These are phyloP conservation scores for Nemania sp. DNA, from an alignment of 2,329 filamentous ascomycete species.

Conservation along the genomic window DNA sequence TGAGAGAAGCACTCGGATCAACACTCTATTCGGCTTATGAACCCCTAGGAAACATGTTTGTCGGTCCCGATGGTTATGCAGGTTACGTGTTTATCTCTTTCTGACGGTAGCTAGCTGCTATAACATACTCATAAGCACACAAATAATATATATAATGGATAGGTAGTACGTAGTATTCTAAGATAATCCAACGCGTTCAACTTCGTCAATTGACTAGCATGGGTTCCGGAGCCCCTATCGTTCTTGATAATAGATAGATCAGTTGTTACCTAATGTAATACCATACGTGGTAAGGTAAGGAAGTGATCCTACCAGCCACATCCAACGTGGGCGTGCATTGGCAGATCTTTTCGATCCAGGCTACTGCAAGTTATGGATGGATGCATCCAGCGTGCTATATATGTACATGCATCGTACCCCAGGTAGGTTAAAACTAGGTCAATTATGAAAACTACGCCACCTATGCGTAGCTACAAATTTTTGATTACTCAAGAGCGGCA, in stretches of 20 bases:
- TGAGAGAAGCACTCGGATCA: constrained; percentile 17
- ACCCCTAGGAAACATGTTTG: background rate
- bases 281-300: background rate
- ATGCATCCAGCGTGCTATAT: background rate
- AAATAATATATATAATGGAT: background rate
- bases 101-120: too few relatives aligned
- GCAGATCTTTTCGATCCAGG: background rate
- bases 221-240: background rate
- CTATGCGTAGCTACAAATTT: background rate
- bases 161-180: background rate
- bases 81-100: background rate
- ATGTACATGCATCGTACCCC: too few relatives aligned
- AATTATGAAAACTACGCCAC: too few relatives aligned
- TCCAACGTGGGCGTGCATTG: background rate
- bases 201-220: background rate
- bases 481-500: background rate
- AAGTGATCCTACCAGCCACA: background rate
- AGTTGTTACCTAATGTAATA: background rate
- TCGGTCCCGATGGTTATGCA: constrained; percentile 3
- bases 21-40: background rate
- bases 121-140: too few relatives aligned
- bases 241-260: background rate
- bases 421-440: too few relatives aligned
- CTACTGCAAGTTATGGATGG: background rate
- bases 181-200: background rate